phyloP scores from a whole-genome alignment of 2,329 filamentous ascomycete species.

The Talaromyces funiculosus region DNA sequence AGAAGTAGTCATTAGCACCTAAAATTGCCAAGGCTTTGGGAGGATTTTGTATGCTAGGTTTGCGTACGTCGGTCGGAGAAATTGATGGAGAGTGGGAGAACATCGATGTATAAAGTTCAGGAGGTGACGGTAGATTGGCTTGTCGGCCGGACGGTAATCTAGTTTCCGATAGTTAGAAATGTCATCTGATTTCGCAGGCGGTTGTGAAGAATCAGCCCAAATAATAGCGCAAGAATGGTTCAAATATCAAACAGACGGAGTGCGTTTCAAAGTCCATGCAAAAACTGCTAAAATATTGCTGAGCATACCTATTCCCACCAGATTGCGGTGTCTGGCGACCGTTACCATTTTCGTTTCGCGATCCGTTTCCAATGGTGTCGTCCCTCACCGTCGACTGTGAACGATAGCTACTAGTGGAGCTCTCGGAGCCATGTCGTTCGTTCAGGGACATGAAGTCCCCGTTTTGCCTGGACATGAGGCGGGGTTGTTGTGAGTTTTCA shows the following conservation, averaged over 20 bases:
- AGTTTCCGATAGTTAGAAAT: background rate
- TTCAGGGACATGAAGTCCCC: slow-evolving; percentile 27
- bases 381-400: slow-evolving; percentile 38
- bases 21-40: slow-evolving; percentile 30
- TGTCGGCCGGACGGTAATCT: slow-evolving; percentile 3
- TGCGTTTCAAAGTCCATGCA: background rate
- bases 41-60: slow-evolving; percentile 30
- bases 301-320: slow-evolving; percentile 5
- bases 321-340: slow-evolving; percentile 18
- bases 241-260: background rate
- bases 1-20: slow-evolving; percentile 23
- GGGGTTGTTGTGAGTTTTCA: slow-evolving; percentile 3
- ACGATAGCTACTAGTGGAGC: slow-evolving; percentile 34
- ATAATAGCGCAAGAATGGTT: background rate
- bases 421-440: slow-evolving; percentile 37
- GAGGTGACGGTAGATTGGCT: background rate
- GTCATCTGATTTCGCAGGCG: background rate
- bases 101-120: slow-evolving; percentile 27
- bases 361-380: slow-evolving; percentile 18
- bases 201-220: background rate
- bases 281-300: background rate
- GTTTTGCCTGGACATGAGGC: slow-evolving; percentile 29
- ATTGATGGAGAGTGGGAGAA: slow-evolving; percentile 33
- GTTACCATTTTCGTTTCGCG: slow-evolving; percentile 19
- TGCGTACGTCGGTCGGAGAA: slow-evolving; percentile 35